phyloP scores from a whole-genome alignment of 192 early-diverging fungal species.

The Rhizoclosmatium sp. region DNA sequence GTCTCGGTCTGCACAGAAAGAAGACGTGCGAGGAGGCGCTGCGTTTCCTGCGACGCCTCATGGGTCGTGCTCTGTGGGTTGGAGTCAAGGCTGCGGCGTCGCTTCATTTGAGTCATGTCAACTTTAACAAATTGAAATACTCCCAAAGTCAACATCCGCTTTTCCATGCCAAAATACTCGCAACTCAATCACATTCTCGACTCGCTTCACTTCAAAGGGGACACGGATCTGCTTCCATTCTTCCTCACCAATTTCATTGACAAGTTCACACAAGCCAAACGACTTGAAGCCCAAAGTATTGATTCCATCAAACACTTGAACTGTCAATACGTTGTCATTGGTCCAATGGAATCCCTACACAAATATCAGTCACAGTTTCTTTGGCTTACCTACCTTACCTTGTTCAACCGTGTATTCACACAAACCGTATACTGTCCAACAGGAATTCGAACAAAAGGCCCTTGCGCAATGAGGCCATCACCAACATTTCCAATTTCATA shows the following conservation, averaged over 20 bases:
- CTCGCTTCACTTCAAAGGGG: background rate
- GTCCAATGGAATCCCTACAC: background rate
- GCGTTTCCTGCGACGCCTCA: no score
- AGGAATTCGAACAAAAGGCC: slow-evolving; percentile 11
- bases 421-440: background rate
- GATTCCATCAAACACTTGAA: background rate
- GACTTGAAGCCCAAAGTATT: background rate
- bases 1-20: no score
- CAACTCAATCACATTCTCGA: slow-evolving; percentile 3
- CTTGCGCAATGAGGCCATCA: slow-evolving; percentile 4
- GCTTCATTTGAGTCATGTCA: background rate
- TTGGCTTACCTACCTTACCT: background rate
- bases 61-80: no score
- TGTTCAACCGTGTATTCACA: background rate
- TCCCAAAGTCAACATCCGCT: slow-evolving; percentile 8
- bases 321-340: background rate
- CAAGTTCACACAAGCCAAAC: background rate
- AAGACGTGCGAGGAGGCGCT: no score
- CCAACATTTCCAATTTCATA: background rate
- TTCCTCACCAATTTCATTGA: background rate
- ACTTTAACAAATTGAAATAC: background rate
- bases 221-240: background rate
- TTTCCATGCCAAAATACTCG: background rate
- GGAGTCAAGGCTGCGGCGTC: no score
- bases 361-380: background rate